Percentiles rank a stretch among this genome's conserved stretches.
phyloP scores from a whole-genome alignment of 805 yeast species.

The Metschnikowia lachancei region DNA sequence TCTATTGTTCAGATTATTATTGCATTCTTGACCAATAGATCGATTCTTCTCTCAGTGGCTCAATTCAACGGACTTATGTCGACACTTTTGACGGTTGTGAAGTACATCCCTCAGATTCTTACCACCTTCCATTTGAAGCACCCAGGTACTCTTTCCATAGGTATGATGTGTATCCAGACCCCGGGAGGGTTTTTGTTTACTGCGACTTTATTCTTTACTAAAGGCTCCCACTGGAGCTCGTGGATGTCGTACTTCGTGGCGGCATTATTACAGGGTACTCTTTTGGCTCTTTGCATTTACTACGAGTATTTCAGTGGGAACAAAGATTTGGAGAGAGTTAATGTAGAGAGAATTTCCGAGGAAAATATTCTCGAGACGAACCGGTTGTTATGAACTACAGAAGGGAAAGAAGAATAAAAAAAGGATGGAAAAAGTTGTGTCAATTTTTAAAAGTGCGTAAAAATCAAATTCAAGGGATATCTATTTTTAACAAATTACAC shows the following conservation, averaged over 20 bases:
- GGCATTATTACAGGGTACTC: slow-evolving; percentile 60
- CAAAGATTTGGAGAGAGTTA: slow-evolving; percentile 10
- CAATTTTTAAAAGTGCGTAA: too few relatives aligned
- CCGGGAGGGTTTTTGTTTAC: slow-evolving; percentile 89
- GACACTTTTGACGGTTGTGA: slow-evolving; percentile 60
- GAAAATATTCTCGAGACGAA: slow-evolving; percentile 9
- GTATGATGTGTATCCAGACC: slow-evolving; percentile 82
- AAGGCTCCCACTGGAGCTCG: slow-evolving; percentile 81
- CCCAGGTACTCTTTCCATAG: slow-evolving; percentile 75
- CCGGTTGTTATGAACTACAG: neutral
- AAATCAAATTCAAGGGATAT: too few relatives aligned
- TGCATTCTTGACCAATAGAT: slow-evolving; percentile 26
- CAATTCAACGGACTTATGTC: slow-evolving; percentile 63
- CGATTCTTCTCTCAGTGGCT: slow-evolving; percentile 43
- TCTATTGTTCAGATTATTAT: slow-evolving; percentile 36
- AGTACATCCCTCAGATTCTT: slow-evolving; percentile 75
- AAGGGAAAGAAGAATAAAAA: neutral
- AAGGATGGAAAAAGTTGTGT: neutral
- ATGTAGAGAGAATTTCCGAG: slow-evolving; percentile 13
- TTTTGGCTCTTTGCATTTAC: slow-evolving; percentile 62
- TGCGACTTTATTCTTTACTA: slow-evolving; percentile 62
- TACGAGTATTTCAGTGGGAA: slow-evolving; percentile 25
- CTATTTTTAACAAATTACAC: too few relatives aligned
- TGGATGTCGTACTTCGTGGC: slow-evolving; percentile 81
- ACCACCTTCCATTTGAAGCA: slow-evolving; percentile 69